These are phyloP conservation scores for Nemania sp. DNA, from an alignment of 2,329 filamentous ascomycete species.

Conservation along the genomic window DNA sequence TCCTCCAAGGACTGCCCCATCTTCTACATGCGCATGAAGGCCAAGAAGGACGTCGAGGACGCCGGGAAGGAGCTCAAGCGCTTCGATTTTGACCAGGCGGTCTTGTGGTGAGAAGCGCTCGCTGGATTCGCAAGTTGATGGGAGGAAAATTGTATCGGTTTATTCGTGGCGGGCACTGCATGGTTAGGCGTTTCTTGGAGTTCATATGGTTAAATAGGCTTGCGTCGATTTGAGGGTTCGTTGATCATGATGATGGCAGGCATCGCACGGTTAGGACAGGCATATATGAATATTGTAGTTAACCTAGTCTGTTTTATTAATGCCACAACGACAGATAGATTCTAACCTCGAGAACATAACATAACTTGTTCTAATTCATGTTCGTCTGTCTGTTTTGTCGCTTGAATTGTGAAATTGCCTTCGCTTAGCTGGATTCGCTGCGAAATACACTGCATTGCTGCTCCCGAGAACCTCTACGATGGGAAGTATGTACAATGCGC, in stretches of 20 bases:
- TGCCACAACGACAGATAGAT: no score
- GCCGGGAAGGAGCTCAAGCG: constrained; percentile 84
- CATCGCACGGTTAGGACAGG: constrained; percentile 2
- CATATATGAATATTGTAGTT: constrained; percentile 1
- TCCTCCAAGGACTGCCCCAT: constrained; percentile 96
- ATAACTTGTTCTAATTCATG: background rate
- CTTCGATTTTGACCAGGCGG: constrained; percentile 84
- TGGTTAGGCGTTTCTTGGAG: constrained; percentile 13
- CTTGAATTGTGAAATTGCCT: no score
- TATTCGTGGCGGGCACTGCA: no score
- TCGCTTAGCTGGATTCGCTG: background rate
- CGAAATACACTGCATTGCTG: background rate
- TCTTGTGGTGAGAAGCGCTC: constrained; percentile 53
- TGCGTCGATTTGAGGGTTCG: no score
- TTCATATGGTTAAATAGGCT: no score
- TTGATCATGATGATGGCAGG: background rate
- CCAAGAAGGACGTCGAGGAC: constrained; percentile 98
- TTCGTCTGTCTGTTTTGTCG: no score
- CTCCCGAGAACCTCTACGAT: background rate
- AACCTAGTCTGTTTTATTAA: background rate
- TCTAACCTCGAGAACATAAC: constrained; percentile 3
- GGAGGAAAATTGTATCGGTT: no score
- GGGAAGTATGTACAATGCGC: constrained; percentile 18
- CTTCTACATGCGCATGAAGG: constrained; percentile 99
- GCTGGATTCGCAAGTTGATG: no score